Evolutionary conservation across 768 basidiomycete species (phyloP).

Genomic region (Fibroporia radiculosa): DNA sequence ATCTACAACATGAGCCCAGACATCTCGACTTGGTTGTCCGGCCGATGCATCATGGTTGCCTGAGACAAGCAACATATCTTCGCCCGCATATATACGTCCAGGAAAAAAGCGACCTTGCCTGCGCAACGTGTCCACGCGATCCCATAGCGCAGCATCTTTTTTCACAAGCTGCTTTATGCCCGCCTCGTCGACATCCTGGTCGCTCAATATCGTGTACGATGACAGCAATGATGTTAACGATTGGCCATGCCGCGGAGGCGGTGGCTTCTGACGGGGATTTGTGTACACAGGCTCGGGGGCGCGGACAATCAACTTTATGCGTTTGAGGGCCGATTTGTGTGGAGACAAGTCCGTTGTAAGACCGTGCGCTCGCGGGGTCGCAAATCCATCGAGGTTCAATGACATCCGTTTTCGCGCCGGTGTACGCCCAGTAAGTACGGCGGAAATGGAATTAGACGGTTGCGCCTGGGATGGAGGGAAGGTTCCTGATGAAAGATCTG

Average conservation of each 20-base stretch:
- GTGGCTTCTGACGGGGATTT: conserved; percentile 62
- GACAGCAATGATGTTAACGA: conserved; percentile 51
- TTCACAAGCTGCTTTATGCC: conserved; percentile 29
- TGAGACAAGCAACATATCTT: conserved; percentile 3
- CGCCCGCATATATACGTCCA: conserved; percentile 7
- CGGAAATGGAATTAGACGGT: background rate
- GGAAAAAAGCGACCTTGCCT: conserved; percentile 35
- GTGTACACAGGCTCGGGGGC: conserved; percentile 52
- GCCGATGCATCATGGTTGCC: background rate
- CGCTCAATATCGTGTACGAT: conserved; percentile 53
- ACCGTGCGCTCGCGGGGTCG: background rate
- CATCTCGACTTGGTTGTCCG: conserved; percentile 26
- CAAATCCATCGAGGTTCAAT: background rate
- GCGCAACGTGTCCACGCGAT: conserved; percentile 36
- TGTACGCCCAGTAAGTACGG: background rate
- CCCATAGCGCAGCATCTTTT: conserved; percentile 36
- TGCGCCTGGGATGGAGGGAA: background rate
- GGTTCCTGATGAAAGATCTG: too few relatives aligned
- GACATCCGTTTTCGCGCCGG: background rate
- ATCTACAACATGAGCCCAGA: conserved; percentile 55
- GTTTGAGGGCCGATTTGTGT: conserved; percentile 38
- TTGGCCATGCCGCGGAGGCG: conserved; percentile 38
- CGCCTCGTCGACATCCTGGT: conserved; percentile 37
- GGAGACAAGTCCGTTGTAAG: background rate
- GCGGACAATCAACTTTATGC: conserved; percentile 62